phyloP scores from a whole-genome alignment of 805 yeast genomes.

The Wilhelminamyces savonicus region DNA sequence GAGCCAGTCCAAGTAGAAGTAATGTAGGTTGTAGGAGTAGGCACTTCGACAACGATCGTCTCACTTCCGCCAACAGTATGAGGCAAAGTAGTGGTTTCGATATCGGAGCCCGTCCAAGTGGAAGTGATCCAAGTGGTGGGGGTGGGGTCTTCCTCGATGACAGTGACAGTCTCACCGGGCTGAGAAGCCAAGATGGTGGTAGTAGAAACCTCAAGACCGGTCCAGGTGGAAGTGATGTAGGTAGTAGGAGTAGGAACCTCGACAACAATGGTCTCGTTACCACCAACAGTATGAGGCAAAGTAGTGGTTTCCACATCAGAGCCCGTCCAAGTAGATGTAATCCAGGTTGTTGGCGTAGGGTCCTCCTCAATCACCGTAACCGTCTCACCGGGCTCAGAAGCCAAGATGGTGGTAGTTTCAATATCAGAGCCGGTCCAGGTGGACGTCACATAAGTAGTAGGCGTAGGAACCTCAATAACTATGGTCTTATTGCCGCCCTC shows the following conservation, averaged over 20 bases:
- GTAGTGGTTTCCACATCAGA: not conserved
- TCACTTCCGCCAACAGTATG: not conserved
- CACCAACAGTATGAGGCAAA: slow-evolving; percentile 1
- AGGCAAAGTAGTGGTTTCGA: slow-evolving; percentile 3
- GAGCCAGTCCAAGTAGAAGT: not conserved
- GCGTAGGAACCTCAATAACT: slow-evolving; percentile 7
- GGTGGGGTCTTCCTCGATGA: slow-evolving; percentile 9
- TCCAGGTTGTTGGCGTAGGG: not conserved
- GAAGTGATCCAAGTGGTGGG: slow-evolving; percentile 7
- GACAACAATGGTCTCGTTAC: slow-evolving; percentile 5
- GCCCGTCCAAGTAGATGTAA: not conserved
- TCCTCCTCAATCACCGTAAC: slow-evolving; percentile 2
- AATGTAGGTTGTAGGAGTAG: not conserved
- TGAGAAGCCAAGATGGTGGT: not conserved
- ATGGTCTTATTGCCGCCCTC: slow-evolving; percentile 6
- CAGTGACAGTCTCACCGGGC: slow-evolving; percentile 5
- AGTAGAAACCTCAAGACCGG: not conserved
- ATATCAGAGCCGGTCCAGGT: slow-evolving; percentile 7
- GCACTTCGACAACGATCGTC: slow-evolving; percentile 6
- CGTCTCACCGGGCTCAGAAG: slow-evolving; percentile 1
- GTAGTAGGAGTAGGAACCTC: slow-evolving; percentile 2
- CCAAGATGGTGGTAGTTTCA: slow-evolving; percentile 4
- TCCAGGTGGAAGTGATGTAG: not conserved
- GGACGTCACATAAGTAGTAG: slow-evolving; percentile 5
- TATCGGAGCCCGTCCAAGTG: slow-evolving; percentile 3